Evolutionary conservation across 2,329 filamentous ascomycete genomes (phyloP).

Genomic region (Sporothrix dimorphospora): DNA sequence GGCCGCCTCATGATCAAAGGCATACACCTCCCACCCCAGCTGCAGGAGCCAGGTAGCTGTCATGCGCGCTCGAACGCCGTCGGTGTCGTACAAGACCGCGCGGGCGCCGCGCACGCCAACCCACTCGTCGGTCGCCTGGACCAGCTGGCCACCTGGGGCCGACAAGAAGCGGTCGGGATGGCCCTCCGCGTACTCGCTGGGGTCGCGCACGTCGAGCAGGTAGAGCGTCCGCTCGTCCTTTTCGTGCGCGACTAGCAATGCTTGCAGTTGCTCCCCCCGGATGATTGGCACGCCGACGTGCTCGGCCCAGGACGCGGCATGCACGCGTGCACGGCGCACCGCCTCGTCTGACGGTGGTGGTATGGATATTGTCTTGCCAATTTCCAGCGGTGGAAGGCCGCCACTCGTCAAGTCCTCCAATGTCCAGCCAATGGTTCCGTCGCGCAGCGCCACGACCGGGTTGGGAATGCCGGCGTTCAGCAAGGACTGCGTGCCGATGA

Average conservation of each 20-base stretch:
- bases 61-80: constrained; percentile 27
- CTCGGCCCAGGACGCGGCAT: constrained; percentile 22
- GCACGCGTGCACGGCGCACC: not conserved
- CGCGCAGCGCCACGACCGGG: constrained; percentile 19
- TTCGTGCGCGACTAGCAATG: not conserved
- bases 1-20: constrained; percentile 8
- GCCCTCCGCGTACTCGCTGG: constrained; percentile 15
- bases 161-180: constrained; percentile 16
- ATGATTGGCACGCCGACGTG: constrained; percentile 23
- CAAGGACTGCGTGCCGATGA: constrained; percentile 24
- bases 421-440: constrained; percentile 28
- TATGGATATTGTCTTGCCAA: constrained; percentile 18
- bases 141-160: constrained; percentile 26
- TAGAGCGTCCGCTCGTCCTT: constrained; percentile 18
- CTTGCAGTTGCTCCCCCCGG: not conserved
- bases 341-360: constrained; percentile 21
- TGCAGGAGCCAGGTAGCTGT: constrained; percentile 21
- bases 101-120: constrained; percentile 22
- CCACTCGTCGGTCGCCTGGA: constrained; percentile 29
- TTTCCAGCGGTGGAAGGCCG: constrained; percentile 22
- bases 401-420: not conserved
- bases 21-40: constrained; percentile 26
- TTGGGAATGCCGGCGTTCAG: constrained; percentile 25
- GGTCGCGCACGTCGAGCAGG: constrained; percentile 26
- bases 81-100: constrained; percentile 24